Percentiles rank a stretch among this genome's conserved stretches.
Conservation (phyloP, 257 asterid species). For the Solanum chiquidenum region DNA sequence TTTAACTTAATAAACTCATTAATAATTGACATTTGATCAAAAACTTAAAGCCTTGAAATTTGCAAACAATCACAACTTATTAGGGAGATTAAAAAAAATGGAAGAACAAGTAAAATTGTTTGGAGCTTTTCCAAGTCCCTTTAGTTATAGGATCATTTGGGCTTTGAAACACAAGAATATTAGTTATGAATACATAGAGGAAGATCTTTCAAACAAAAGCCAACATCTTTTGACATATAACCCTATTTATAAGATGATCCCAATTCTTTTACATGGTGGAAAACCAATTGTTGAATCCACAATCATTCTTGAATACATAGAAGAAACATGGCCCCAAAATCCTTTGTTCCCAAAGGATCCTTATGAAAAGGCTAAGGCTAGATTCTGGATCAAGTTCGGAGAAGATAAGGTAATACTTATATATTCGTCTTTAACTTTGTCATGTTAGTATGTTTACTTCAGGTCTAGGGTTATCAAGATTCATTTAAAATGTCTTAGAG, state of each 20-base stretch:
- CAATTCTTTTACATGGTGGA: slow-evolving; percentile 13
- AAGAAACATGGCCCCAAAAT: slow-evolving; percentile 18
- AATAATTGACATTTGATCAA: neutral
- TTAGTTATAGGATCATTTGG: slow-evolving; percentile 11
- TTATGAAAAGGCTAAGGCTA: slow-evolving; percentile 7
- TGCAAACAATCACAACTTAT: neutral
- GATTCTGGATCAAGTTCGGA: slow-evolving; percentile 21
- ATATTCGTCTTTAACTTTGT: neutral
- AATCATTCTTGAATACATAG: slow-evolving; percentile 24
- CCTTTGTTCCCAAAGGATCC: slow-evolving; percentile 14
- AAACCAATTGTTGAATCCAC: slow-evolving; percentile 16
- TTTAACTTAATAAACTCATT: neutral
- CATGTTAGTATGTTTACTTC: neutral
- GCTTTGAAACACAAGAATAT: slow-evolving; percentile 13
- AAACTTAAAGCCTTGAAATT: neutral
- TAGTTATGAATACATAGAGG: slow-evolving; percentile 12
- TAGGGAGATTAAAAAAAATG: neutral
- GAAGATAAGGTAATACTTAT: slow-evolving; percentile 2
- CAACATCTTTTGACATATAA: slow-evolving; percentile 6
- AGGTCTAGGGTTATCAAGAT: neutral
- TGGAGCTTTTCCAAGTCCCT: slow-evolving; percentile 18
- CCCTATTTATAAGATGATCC: slow-evolving; percentile 15
- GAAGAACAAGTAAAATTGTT: slow-evolving; percentile 12
- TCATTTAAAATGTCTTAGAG: neutral
- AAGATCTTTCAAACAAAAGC: slow-evolving; percentile 18